Percentiles rank a stretch among this genome's conserved stretches.
These are phyloP conservation scores for Orbilia oligospora DNA, from an alignment of 2,329 filamentous ascomycete genomes.

Conservation along the genomic window DNA sequence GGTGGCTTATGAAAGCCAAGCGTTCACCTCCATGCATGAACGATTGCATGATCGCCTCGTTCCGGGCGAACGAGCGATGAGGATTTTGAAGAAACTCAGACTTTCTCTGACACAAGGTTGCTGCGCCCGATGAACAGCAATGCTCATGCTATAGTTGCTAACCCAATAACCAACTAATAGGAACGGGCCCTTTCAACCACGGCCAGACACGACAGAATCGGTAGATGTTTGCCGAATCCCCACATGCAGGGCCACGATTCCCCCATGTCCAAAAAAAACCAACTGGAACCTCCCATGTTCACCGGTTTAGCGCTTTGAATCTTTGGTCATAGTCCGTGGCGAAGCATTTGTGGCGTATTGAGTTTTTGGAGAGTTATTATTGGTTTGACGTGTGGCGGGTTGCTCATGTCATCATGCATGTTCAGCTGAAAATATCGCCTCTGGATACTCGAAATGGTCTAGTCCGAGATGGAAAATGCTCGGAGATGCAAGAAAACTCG, in stretches of 20 bases:
- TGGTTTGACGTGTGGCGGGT: constrained; percentile 53
- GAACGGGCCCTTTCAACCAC: background rate
- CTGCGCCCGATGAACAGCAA: constrained; percentile 15
- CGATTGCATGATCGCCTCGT: constrained; percentile 28
- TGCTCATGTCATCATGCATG: constrained; percentile 57
- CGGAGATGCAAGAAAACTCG: constrained; percentile 48
- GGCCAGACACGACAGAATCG: constrained; percentile 29
- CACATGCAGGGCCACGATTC: constrained; percentile 36
- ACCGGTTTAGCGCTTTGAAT: constrained; percentile 23
- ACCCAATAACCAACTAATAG: background rate
- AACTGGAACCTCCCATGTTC: constrained; percentile 9
- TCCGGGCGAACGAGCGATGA: constrained; percentile 27
- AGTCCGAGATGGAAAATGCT: constrained; percentile 42
- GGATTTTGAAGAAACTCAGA: constrained; percentile 27
- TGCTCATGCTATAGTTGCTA: no score
- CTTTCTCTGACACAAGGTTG: constrained; percentile 13
- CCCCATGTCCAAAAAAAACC: background rate
- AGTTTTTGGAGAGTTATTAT: background rate
- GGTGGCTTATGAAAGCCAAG: constrained; percentile 29
- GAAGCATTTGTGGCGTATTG: constrained; percentile 50
- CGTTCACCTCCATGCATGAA: constrained; percentile 8
- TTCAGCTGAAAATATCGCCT: constrained; percentile 56
- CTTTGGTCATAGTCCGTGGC: constrained; percentile 38
- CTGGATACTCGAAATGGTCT: constrained; percentile 27
- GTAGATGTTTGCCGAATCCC: constrained; percentile 3